A percentile compares a stretch with the other conserved stretches of the same genome.
Conservation (phyloP, 2,329 filamentous ascomycete species). For the Aureobasidium lini region DNA sequence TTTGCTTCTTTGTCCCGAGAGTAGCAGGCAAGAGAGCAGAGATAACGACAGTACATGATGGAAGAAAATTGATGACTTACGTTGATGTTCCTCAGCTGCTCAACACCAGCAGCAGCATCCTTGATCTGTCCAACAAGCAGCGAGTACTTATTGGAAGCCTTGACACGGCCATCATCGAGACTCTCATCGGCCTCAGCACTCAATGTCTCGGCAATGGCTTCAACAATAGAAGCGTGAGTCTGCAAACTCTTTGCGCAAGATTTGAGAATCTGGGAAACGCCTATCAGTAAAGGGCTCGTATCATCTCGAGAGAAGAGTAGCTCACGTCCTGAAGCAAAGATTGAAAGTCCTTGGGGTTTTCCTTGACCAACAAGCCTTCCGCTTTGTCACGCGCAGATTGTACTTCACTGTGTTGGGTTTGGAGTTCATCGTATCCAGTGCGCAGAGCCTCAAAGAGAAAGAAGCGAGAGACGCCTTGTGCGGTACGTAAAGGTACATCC, state of each 20-base stretch:
- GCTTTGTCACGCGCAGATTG: background rate
- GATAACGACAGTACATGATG: background rate
- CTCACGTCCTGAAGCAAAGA: background rate
- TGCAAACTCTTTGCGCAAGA: background rate
- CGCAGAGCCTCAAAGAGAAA: slow-evolving; percentile 10
- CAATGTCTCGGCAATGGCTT: background rate
- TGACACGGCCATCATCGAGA: background rate
- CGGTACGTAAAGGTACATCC: background rate
- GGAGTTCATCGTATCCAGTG: background rate
- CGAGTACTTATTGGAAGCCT: background rate
- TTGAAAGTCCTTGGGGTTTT: background rate
- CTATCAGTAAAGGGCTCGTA: background rate
- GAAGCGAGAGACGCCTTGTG: slow-evolving; percentile 4
- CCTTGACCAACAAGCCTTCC: background rate
- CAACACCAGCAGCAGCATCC: background rate
- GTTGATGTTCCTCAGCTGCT: background rate
- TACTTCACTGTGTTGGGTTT: background rate
- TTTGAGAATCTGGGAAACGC: background rate
- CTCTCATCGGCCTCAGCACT: background rate
- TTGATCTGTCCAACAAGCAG: background rate
- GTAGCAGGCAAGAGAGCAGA: background rate
- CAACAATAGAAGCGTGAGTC: slow-evolving; percentile 2
- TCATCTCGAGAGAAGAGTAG: background rate
- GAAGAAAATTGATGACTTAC: background rate
- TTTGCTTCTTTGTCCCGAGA: too few species aligned